These are phyloP conservation scores for Teunomyces panamensis DNA, from an alignment of 805 yeast species.

Conservation along the genomic window DNA sequence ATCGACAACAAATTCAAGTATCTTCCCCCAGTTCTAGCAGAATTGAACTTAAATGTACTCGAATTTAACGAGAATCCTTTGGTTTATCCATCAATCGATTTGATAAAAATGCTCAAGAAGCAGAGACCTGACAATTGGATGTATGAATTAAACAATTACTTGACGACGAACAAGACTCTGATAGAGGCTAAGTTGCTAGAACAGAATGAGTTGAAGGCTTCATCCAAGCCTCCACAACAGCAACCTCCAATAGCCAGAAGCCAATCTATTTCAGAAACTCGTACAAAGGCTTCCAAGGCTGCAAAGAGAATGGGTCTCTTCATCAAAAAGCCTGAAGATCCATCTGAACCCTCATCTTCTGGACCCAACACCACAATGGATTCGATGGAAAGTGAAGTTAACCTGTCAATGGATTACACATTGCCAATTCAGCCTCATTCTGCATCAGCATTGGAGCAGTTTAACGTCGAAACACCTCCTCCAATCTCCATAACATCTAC, in stretches of 20 bases:
- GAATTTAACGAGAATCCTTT: constrained; percentile 65
- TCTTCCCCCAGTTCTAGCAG: constrained; percentile 52
- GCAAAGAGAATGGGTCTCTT: constrained; percentile 77
- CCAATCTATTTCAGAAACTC: constrained; percentile 35
- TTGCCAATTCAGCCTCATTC: constrained; percentile 3
- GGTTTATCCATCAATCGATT: constrained; percentile 43
- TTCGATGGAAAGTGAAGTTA: background rate
- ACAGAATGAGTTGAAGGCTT: constrained; percentile 8
- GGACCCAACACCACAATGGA: background rate
- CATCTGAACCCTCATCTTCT: background rate
- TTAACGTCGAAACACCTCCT: constrained; percentile 2
- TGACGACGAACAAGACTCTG: constrained; percentile 30
- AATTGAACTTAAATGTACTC: constrained; percentile 53
- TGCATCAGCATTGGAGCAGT: constrained; percentile 1
- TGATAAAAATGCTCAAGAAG: constrained; percentile 30
- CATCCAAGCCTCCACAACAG: constrained; percentile 5
- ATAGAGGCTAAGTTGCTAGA: constrained; percentile 27
- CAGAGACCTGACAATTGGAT: constrained; percentile 48
- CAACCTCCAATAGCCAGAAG: constrained; percentile 24
- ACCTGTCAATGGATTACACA: constrained; percentile 1
- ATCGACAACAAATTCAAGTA: constrained; percentile 56
- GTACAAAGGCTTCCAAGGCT: constrained; percentile 54
- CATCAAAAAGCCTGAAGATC: constrained; percentile 37
- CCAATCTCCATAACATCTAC: constrained; percentile 1
- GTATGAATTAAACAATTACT: constrained; percentile 35